phyloP scores from a whole-genome alignment of 2,329 filamentous ascomycete genomes.

The Pseudopyrenochaeta lycopersici region DNA sequence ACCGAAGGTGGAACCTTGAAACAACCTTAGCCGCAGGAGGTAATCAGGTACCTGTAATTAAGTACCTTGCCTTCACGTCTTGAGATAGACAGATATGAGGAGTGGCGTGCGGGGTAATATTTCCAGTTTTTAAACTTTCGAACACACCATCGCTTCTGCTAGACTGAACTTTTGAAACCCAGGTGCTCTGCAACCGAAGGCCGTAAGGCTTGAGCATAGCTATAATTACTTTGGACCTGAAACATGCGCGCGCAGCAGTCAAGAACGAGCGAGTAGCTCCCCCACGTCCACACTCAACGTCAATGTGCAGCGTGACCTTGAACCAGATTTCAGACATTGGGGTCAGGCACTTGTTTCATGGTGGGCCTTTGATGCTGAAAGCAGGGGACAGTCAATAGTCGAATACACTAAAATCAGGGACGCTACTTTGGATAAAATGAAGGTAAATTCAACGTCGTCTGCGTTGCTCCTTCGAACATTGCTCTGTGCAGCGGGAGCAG shows the following conservation, averaged over 20 bases:
- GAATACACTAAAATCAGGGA: slow-evolving; percentile 22
- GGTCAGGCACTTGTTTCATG: slow-evolving; percentile 4
- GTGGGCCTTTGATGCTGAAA: slow-evolving; percentile 16
- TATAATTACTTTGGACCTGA: slow-evolving; percentile 20
- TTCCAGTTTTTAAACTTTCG: slow-evolving; percentile 11
- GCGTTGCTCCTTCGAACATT: slow-evolving; percentile 7
- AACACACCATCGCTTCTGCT: slow-evolving; percentile 21
- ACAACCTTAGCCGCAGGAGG: slow-evolving; percentile 21
- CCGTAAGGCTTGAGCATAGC: slow-evolving; percentile 5
- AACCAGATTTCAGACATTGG: slow-evolving; percentile 1
- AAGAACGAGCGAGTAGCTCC: slow-evolving; percentile 8
- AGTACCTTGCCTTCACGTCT: slow-evolving; percentile 14
- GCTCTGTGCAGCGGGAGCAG: neutral
- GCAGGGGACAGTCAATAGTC: slow-evolving; percentile 18
- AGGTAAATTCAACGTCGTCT: slow-evolving; percentile 30
- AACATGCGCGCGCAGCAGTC: slow-evolving; percentile 8
- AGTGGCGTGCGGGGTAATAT: slow-evolving; percentile 31
- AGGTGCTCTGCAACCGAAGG: slow-evolving; percentile 3
- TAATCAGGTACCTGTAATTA: slow-evolving; percentile 16
- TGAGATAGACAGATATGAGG: slow-evolving; percentile 12
- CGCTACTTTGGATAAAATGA: slow-evolving; percentile 34
- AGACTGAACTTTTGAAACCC: slow-evolving; percentile 8
- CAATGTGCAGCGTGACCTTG: slow-evolving; percentile 1
- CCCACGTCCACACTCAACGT: slow-evolving; percentile 6
- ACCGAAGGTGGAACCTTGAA: slow-evolving; percentile 16